These are phyloP conservation scores for Sistotremastrum niveocremeum DNA, from an alignment of 768 basidiomycete species.

Conservation along the genomic window DNA sequence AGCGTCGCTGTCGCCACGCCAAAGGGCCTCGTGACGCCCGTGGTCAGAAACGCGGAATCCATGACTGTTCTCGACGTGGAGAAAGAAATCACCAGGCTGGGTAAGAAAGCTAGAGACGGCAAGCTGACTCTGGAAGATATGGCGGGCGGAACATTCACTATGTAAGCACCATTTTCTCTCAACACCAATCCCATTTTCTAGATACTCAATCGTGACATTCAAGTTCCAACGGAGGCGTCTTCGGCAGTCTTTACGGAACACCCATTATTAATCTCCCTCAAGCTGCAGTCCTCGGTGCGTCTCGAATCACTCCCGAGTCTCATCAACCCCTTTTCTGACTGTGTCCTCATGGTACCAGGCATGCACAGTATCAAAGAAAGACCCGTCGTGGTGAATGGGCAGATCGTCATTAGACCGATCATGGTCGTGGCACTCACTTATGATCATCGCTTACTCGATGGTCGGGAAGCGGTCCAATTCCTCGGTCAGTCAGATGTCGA, in stretches of 20 bases:
- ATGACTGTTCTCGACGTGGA: constrained; percentile 88
- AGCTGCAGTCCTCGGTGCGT: constrained; percentile 75
- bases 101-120: constrained; percentile 89
- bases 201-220: constrained; percentile 3
- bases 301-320: too few species aligned
- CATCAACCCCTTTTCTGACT: too few species aligned
- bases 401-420: constrained; percentile 94
- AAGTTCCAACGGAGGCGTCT: constrained; percentile 97
- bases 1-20: constrained; percentile 95
- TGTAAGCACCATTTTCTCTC: constrained; percentile 36
- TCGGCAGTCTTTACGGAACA: constrained; percentile 94
- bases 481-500: constrained; percentile 48
- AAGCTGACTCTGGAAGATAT: constrained; percentile 97
- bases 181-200: background rate
- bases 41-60: constrained; percentile 79
- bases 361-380: constrained; percentile 95
- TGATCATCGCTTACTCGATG: constrained; percentile 91
- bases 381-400: constrained; percentile 81
- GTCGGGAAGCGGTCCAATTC: constrained; percentile 94
- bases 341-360: constrained; percentile 23
- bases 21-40: constrained; percentile 93
- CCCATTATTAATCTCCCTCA: constrained; percentile 98
- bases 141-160: constrained; percentile 98
- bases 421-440: constrained; percentile 93
- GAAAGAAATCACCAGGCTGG: constrained; percentile 79